A percentile compares a stretch with the other conserved stretches of the same genome.
Conservation (phyloP, 306 rosid genomes). For the Inga laurina region DNA sequence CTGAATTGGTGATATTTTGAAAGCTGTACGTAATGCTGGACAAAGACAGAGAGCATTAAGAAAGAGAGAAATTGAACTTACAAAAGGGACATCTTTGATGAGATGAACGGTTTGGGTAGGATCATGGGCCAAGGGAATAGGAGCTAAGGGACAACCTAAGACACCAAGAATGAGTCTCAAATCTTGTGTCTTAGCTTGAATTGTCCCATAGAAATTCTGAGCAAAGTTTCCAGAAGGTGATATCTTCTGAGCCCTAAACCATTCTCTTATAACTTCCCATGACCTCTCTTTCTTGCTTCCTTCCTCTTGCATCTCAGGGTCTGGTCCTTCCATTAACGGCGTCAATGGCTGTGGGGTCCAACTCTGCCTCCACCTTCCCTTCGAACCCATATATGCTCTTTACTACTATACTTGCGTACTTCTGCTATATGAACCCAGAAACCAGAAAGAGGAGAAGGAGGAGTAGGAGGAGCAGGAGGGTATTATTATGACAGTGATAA, state of each 20-base stretch:
- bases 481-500: constrained; percentile 3
- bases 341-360: constrained; percentile 21
- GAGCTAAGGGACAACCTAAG: constrained; percentile 5
- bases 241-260: constrained; percentile 5
- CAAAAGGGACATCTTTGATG: constrained; percentile 76
- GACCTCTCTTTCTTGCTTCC: constrained; percentile 8
- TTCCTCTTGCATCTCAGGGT: constrained; percentile 15
- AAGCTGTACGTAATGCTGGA: neutral
- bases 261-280: constrained; percentile 6
- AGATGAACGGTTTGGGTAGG: constrained; percentile 43
- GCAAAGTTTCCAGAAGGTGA: neutral
- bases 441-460: neutral
- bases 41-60: neutral
- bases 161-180: constrained; percentile 12
- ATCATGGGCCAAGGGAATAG: constrained; percentile 17
- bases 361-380: constrained; percentile 59
- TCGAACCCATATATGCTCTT: constrained; percentile 55
- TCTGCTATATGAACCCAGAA: neutral
- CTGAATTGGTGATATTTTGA: neutral
- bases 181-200: constrained; percentile 6
- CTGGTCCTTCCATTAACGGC: constrained; percentile 17
- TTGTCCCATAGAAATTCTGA: neutral
- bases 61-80: constrained; percentile 35
- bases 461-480: constrained; percentile 12
- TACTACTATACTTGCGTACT: neutral